Conservation (phyloP, 176 grass and related monocot species). For the Eragrostis curvula region DNA sequence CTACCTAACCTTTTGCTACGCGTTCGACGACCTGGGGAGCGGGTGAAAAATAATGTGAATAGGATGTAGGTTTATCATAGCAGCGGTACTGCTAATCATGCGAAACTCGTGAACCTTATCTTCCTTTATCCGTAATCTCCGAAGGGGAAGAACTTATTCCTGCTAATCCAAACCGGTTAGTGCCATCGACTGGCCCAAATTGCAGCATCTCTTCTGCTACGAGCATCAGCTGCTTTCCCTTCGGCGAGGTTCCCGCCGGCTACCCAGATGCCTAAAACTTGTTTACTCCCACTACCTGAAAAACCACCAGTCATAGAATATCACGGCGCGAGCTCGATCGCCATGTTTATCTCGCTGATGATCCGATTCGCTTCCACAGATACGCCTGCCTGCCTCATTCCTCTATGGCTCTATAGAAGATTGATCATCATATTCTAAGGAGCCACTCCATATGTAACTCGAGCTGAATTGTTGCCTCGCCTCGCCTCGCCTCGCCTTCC, state of each 20-base stretch:
- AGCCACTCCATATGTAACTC: slow-evolving; percentile 35
- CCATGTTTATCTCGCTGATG: slow-evolving; percentile 35
- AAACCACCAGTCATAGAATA: not conserved
- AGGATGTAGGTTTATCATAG: not conserved
- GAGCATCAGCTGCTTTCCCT: not conserved
- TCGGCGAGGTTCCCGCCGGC: slow-evolving; percentile 30
- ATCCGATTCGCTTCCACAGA: not conserved
- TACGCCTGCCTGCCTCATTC: not conserved
- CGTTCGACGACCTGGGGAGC: not conserved
- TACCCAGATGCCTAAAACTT: slow-evolving; percentile 20
- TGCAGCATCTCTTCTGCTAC: not conserved
- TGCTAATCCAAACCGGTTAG: slow-evolving; percentile 37
- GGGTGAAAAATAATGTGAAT: too few species aligned
- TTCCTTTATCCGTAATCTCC: slow-evolving; percentile 27
- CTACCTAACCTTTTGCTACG: not conserved
- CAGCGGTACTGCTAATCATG: slow-evolving; percentile 30
- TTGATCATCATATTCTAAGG: too few species aligned
- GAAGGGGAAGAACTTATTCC: slow-evolving; percentile 45
- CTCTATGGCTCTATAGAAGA: too few species aligned
- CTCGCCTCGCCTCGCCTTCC: too few species aligned
- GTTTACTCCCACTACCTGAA: not conserved
- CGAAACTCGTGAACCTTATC: slow-evolving; percentile 37
- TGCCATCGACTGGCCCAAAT: slow-evolving; percentile 39
- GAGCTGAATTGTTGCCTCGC: not conserved
- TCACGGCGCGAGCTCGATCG: not conserved